Base-by-base conservation (phyloP, 495 filamentous ascomycete species). In the Penicillium alfredii region DNA sequence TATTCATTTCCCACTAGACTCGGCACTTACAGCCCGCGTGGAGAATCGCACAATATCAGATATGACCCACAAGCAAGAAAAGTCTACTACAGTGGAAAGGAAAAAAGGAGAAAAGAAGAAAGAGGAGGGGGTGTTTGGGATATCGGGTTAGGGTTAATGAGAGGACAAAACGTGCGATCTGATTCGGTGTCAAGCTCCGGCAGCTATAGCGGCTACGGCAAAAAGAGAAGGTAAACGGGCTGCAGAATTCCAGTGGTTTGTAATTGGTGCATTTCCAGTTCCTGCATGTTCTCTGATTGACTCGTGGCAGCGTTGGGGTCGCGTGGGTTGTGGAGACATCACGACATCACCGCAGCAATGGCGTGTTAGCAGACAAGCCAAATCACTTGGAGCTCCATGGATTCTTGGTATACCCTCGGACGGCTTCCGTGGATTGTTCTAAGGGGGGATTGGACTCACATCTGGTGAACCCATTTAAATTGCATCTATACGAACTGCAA, bases 301-400 rank as follows among this genome's bases (percentile, higher is more conserved):
- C 10, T 9, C 6, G 7, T 39, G 12, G 10, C 2, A 18, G 20
- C 12, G 28, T 24, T 19, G 28, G 12, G 36, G 17, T 8, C 10
- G 30, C 0, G 29, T 1, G 14, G 21, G n/a, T n/a, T n/a, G 38
- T 40, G 38, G 38, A 27, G 30, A 10, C 4, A 25, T 42, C 39
- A 42, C 39, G 39, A 42, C 39, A 42, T 36, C 32, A 25, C 19
- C 13, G 39, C 32, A 21, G 21, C 34, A 33, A 32, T 42, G 29
- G 39, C 39, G 39, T 32, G 13, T 42, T 42, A n/a, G n/a, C n/a
- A n/a, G n/a, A n/a, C n/a, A n/a, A n/a, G n/a, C n/a, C n/a, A n/a
- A n/a, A n/a, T n/a, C n/a, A n/a, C n/a, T n/a, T n/a, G n/a, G n/a
- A n/a, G n/a, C n/a, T n/a, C n/a, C n/a, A n/a, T n/a, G n/a, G n/a